A percentile compares a stretch with the other conserved stretches of the same genome.
Evolutionary conservation across 345 rosid genomes (phyloP).

Genomic region (Salix koriyanagi): DNA sequence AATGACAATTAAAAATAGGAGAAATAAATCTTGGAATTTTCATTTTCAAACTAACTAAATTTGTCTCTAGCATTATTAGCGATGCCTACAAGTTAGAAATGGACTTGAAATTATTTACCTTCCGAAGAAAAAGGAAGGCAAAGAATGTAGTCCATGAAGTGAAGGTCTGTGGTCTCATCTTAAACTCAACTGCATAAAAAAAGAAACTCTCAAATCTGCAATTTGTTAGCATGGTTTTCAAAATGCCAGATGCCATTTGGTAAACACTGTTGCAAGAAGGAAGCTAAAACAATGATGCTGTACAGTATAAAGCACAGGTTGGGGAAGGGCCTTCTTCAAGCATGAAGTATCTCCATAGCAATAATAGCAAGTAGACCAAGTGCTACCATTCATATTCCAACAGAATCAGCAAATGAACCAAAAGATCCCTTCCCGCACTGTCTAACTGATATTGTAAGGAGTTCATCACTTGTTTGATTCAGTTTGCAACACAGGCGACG

Average conservation of each 20-base stretch:
- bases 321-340: constrained; percentile 27
- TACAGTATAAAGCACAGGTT: constrained; percentile 23
- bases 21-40: neutral
- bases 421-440: constrained; percentile 55
- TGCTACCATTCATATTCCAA: constrained; percentile 28
- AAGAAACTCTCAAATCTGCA: constrained; percentile 31
- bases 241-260: constrained; percentile 25
- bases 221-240: constrained; percentile 20
- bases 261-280: constrained; percentile 10
- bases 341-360: constrained; percentile 20
- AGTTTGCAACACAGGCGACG: constrained; percentile 76
- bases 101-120: constrained; percentile 31
- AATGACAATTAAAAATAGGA: neutral
- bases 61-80: constrained; percentile 9
- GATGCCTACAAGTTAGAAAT: constrained; percentile 21
- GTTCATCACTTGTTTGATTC: constrained; percentile 38
- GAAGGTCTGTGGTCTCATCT: constrained; percentile 26
- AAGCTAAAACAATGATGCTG: constrained; percentile 2
- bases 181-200: constrained; percentile 27
- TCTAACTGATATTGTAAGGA: constrained; percentile 59
- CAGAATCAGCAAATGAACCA: constrained; percentile 42
- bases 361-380: constrained; percentile 6
- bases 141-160: constrained; percentile 30
- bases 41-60: constrained; percentile 1
- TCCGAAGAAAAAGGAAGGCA: constrained; percentile 45